These are phyloP conservation scores for Calocera viscosa DNA, from an alignment of 768 basidiomycete species.

Conservation along the genomic window DNA sequence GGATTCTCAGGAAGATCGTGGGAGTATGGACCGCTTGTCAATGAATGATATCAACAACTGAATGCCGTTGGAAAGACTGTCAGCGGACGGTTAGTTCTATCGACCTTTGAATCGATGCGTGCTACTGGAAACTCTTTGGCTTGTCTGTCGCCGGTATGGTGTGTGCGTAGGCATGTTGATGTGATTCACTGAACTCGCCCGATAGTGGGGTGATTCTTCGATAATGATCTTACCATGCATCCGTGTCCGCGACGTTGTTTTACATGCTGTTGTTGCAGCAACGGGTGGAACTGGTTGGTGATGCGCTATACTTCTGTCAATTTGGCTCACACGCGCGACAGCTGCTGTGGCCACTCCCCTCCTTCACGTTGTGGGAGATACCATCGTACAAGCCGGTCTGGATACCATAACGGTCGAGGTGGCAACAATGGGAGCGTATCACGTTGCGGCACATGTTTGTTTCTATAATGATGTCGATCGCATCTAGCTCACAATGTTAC, in stretches of 20 bases:
- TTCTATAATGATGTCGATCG: not conserved
- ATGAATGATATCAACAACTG: constrained; percentile 5
- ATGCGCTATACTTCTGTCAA: not conserved
- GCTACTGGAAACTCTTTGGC: constrained; percentile 47
- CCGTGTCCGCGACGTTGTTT: constrained; percentile 47
- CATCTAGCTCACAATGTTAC: not conserved
- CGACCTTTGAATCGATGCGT: constrained; percentile 48
- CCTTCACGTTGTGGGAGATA: constrained; percentile 46
- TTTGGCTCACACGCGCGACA: constrained; percentile 29
- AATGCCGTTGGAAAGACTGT: constrained; percentile 25
- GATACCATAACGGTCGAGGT: constrained; percentile 35
- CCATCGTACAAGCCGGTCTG: constrained; percentile 42
- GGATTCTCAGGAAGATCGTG: constrained; percentile 52
- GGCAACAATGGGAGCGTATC: not conserved
- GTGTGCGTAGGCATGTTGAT: constrained; percentile 1
- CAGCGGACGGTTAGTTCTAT: constrained; percentile 51
- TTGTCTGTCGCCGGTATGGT: constrained; percentile 48
- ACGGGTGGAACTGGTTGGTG: constrained; percentile 34
- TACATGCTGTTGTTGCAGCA: constrained; percentile 48
- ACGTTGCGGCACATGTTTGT: constrained; percentile 32
- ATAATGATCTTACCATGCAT: constrained; percentile 52
- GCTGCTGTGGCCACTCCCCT: constrained; percentile 37
- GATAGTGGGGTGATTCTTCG: constrained; percentile 52
- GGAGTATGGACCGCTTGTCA: constrained; percentile 35
- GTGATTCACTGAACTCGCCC: not conserved